These are phyloP conservation scores for Collybia nuda DNA, from an alignment of 768 basidiomycete genomes.

Conservation along the genomic window DNA sequence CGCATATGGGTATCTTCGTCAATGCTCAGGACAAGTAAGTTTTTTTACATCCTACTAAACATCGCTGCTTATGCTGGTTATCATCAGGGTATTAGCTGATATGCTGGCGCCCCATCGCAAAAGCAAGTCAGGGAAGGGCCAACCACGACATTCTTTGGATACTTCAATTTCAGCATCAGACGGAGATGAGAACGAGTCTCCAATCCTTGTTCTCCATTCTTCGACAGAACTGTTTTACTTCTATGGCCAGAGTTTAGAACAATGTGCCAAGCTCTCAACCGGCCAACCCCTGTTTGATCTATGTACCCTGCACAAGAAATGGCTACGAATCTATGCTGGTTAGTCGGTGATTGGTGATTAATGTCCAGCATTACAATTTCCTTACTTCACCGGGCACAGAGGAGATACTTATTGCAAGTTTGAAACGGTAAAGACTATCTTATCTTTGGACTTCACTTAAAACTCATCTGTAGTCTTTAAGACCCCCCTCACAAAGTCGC, in stretches of 20 bases:
- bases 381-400: constrained; percentile 45
- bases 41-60: neutral
- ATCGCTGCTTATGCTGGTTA: neutral
- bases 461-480: constrained; percentile 4
- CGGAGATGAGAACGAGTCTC: constrained; percentile 43
- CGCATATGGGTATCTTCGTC: constrained; percentile 90
- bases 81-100: constrained; percentile 76
- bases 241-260: constrained; percentile 92
- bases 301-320: constrained; percentile 83
- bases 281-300: constrained; percentile 84
- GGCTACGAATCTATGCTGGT: constrained; percentile 94
- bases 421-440: constrained; percentile 60
- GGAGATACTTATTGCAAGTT: constrained; percentile 74
- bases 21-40: constrained; percentile 93
- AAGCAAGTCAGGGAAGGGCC: constrained; percentile 33
- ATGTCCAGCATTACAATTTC: neutral
- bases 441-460: neutral
- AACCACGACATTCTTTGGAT: constrained; percentile 70
- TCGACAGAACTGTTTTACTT: constrained; percentile 98
- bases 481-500: constrained; percentile 48
- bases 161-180: constrained; percentile 38
- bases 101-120: constrained; percentile 86
- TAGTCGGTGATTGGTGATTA: constrained; percentile 15
- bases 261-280: constrained; percentile 88
- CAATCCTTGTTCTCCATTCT: constrained; percentile 79